These are phyloP conservation scores for Pseudogymnoascus sp. DNA, from an alignment of 2,329 filamentous ascomycete species.

Conservation along the genomic window DNA sequence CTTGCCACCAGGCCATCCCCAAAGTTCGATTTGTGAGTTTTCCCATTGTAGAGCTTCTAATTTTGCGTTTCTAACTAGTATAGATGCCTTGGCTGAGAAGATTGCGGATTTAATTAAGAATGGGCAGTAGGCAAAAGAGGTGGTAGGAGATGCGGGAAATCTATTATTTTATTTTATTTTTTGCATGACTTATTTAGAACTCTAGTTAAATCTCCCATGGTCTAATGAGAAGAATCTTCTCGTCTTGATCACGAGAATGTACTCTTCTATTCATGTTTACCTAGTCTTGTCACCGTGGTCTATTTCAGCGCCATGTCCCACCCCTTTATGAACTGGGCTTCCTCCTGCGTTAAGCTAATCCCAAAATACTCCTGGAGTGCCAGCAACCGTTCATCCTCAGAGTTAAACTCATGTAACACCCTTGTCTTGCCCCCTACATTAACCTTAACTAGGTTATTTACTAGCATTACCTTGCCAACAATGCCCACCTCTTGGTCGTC, in stretches of 20 bases:
- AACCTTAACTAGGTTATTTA: neutral
- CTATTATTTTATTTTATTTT: no score
- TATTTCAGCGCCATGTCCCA: neutral
- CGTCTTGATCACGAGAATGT: no score
- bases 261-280: neutral
- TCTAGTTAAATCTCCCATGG: no score
- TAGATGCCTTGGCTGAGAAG: conserved; percentile 38
- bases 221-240: no score
- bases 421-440: neutral
- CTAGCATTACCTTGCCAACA: neutral
- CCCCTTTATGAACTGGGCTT: neutral
- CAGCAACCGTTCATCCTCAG: neutral
- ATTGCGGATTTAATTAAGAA: conserved; percentile 27
- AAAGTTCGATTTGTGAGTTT: conserved; percentile 32
- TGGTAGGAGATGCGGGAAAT: no score
- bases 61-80: neutral
- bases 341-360: neutral
- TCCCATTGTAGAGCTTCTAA: neutral
- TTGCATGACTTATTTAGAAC: no score
- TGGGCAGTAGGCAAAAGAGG: neutral
- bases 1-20: conserved; percentile 41
- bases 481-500: neutral
- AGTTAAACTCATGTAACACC: neutral
- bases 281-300: neutral
- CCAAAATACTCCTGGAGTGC: neutral